These are phyloP conservation scores for Leccinum disarticulatum DNA, from an alignment of 768 basidiomycete genomes.

Conservation along the genomic window DNA sequence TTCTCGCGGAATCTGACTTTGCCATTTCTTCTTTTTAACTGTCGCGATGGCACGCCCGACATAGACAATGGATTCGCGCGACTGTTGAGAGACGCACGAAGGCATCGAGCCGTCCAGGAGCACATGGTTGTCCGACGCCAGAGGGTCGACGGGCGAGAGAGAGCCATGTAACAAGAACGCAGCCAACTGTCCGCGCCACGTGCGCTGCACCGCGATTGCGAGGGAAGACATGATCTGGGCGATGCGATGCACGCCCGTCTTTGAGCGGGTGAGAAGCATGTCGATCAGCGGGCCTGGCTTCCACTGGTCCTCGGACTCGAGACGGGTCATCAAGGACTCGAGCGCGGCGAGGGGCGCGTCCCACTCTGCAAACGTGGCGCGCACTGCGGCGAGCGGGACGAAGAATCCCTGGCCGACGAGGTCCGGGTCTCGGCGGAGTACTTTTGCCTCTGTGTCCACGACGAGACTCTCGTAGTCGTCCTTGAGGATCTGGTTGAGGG, in stretches of 20 bases:
- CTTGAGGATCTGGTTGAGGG: constrained; percentile 69
- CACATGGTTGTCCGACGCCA: constrained; percentile 58
- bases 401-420: constrained; percentile 80
- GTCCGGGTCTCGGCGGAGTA: constrained; percentile 70
- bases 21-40: constrained; percentile 76
- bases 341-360: constrained; percentile 81
- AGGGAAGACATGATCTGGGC: constrained; percentile 68
- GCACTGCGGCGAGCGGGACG: constrained; percentile 82
- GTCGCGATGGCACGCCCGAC: constrained; percentile 86
- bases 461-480: constrained; percentile 81
- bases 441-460: constrained; percentile 76
- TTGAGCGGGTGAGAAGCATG: constrained; percentile 66
- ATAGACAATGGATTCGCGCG: constrained; percentile 81
- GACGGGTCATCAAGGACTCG: constrained; percentile 57
- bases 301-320: constrained; percentile 53
- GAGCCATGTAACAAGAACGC: constrained; percentile 82
- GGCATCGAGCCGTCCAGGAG: constrained; percentile 72
- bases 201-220: constrained; percentile 72
- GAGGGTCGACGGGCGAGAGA: constrained; percentile 57
- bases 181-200: constrained; percentile 83
- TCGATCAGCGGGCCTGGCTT: constrained; percentile 80
- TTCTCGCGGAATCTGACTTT: constrained; percentile 69
- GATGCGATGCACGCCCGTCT: constrained; percentile 77
- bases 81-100: constrained; percentile 66
- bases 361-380: constrained; percentile 86